Evolutionary conservation across 176 grass and related monocot genomes (phyloP).

Genomic region (Pontederia paniculata): DNA sequence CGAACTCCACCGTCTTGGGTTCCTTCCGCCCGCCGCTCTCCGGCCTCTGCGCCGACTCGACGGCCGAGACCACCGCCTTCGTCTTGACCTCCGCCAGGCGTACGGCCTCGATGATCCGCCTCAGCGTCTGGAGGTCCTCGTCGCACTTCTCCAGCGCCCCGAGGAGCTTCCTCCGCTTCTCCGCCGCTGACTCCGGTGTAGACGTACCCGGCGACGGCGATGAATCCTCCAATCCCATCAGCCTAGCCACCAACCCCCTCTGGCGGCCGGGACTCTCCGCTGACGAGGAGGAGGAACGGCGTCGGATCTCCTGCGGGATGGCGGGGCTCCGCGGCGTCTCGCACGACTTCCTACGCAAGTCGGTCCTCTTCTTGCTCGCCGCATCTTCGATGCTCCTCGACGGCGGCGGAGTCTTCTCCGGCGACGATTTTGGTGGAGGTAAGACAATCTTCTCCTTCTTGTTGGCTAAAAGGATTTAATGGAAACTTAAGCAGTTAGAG

Average conservation of each 20-base stretch:
- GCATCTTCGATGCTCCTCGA: background rate
- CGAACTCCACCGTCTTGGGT: slow-evolving; percentile 12
- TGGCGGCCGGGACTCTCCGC: slow-evolving; percentile 37
- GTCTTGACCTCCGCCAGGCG: slow-evolving; percentile 46
- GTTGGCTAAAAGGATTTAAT: slow-evolving; percentile 3
- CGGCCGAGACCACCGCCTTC: slow-evolving; percentile 18
- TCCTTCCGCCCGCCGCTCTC: slow-evolving; percentile 10
- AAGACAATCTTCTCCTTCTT: slow-evolving; percentile 22
- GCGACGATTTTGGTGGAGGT: slow-evolving; percentile 8
- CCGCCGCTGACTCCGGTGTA: slow-evolving; percentile 29
- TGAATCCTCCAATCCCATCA: slow-evolving; percentile 85
- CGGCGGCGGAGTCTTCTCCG: background rate
- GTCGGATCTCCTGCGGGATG: slow-evolving; percentile 54
- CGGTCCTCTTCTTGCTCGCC: slow-evolving; percentile 1
- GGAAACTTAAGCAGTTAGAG: background rate
- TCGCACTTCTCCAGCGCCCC: slow-evolving; percentile 95
- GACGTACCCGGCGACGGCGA: background rate
- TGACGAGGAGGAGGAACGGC: slow-evolving; percentile 18
- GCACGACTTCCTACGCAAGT: slow-evolving; percentile 34
- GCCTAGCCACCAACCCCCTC: slow-evolving; percentile 56
- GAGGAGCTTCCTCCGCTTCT: slow-evolving; percentile 75
- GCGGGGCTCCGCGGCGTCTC: slow-evolving; percentile 69
- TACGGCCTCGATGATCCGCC: slow-evolving; percentile 77
- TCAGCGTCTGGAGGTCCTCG: slow-evolving; percentile 76
- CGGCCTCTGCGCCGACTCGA: background rate